These are phyloP conservation scores for Ampelomyces quisqualis DNA, from an alignment of 2,329 filamentous ascomycete genomes.

Conservation along the genomic window DNA sequence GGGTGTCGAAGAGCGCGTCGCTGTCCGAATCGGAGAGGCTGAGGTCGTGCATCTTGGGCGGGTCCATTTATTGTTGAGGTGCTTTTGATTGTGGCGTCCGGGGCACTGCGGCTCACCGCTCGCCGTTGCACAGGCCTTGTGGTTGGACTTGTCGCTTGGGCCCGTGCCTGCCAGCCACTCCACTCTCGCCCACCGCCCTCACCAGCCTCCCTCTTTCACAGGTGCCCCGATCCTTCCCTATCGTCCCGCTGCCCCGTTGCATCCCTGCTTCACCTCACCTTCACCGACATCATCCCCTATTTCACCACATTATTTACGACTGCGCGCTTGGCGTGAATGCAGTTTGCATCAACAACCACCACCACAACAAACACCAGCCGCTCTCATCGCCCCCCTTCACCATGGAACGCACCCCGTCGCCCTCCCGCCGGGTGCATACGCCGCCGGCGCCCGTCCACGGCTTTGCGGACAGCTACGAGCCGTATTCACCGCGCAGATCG, in stretches of 20 bases:
- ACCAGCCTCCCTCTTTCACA: conserved; percentile 27
- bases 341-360: conserved; percentile 19
- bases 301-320: conserved; percentile 7
- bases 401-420: conserved; percentile 61
- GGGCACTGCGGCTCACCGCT: no score
- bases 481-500: conserved; percentile 67
- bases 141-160: neutral
- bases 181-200: conserved; percentile 20
- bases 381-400: conserved; percentile 6
- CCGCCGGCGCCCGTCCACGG: conserved; percentile 70
- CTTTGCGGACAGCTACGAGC: conserved; percentile 64
- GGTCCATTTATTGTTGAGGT: conserved; percentile 25
- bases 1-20: conserved; percentile 59
- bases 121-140: no score
- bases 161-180: conserved; percentile 12
- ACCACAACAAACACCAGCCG: conserved; percentile 1
- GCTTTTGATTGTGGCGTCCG: no score
- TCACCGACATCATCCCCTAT: conserved; percentile 16
- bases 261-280: conserved; percentile 17
- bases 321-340: conserved; percentile 11
- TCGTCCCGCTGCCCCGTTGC: conserved; percentile 16
- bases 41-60: conserved; percentile 54
- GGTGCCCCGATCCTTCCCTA: conserved; percentile 14
- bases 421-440: conserved; percentile 60
- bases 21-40: conserved; percentile 57